A percentile compares a stretch with the other conserved stretches of the same genome.
Conservation (phyloP, 2,329 filamentous ascomycete species). For the Mollisia scopiformis region DNA sequence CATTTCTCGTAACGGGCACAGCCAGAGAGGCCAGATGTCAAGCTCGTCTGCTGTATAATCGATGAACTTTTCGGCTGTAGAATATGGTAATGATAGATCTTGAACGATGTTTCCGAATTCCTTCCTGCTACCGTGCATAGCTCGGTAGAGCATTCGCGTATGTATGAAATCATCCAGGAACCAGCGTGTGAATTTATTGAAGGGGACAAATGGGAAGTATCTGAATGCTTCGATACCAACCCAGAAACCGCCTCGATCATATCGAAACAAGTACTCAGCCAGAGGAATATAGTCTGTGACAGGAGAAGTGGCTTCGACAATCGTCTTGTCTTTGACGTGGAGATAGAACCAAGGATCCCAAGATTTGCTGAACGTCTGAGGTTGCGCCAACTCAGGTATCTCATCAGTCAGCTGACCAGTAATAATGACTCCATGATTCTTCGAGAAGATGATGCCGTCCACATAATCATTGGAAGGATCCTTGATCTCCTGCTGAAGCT, state of each 20-base stretch:
- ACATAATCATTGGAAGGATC: constrained; percentile 55
- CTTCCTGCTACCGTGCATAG: constrained; percentile 60
- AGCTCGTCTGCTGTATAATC: constrained; percentile 48
- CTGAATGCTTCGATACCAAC: constrained; percentile 61
- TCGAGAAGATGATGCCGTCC: constrained; percentile 59
- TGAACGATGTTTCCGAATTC: constrained; percentile 62
- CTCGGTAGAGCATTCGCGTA: constrained; percentile 64
- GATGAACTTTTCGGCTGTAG: constrained; percentile 52
- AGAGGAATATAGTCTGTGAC: constrained; percentile 47
- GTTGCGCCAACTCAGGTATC: constrained; percentile 21
- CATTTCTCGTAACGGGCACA: constrained; percentile 53
- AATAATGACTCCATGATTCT: constrained; percentile 53
- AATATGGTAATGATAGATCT: constrained; percentile 61
- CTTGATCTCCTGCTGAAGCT: constrained; percentile 40
- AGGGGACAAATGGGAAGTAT: constrained; percentile 60
- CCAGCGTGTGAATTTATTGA: constrained; percentile 61
- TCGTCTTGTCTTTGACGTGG: constrained; percentile 50
- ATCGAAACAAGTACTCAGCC: constrained; percentile 59
- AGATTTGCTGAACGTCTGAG: constrained; percentile 52
- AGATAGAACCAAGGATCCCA: constrained; percentile 69
- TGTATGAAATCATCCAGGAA: constrained; percentile 63
- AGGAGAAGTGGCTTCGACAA: constrained; percentile 18
- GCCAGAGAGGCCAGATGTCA: constrained; percentile 58
- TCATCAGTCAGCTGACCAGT: constrained; percentile 52
- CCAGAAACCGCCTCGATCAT: constrained; percentile 70